A percentile compares a stretch with the other conserved stretches of the same genome.
phyloP scores from a whole-genome alignment of 768 basidiomycete genomes.

The Fomitopsis pulvina region DNA sequence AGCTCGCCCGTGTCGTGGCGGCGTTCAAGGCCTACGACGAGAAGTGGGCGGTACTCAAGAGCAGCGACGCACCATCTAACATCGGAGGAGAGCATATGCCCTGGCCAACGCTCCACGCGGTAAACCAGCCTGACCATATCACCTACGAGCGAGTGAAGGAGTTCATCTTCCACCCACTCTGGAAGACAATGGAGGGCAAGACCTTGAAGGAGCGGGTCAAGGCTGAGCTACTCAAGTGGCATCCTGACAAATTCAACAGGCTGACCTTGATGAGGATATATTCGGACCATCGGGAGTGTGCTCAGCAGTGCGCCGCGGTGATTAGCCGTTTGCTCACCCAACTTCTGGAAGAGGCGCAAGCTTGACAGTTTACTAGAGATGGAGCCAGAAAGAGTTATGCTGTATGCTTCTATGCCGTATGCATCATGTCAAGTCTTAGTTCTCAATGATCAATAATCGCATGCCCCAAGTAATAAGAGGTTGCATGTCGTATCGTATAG shows the following conservation, averaged over 20 bases:
- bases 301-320: neutral
- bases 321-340: neutral
- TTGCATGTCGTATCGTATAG: neutral
- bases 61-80: slow-evolving; percentile 19
- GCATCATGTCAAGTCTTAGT: neutral
- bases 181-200: slow-evolving; percentile 25
- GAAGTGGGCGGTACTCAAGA: slow-evolving; percentile 11
- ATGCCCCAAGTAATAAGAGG: neutral
- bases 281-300: neutral
- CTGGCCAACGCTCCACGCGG: slow-evolving; percentile 33
- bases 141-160: slow-evolving; percentile 25
- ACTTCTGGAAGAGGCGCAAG: neutral
- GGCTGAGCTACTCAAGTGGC: slow-evolving; percentile 44
- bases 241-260: slow-evolving; percentile 48
- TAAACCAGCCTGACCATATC: slow-evolving; percentile 25
- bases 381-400: no score
- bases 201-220: slow-evolving; percentile 30
- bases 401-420: neutral
- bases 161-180: slow-evolving; percentile 36
- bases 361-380: neutral
- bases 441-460: no score
- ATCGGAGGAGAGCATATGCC: slow-evolving; percentile 24
- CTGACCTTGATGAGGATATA: neutral
- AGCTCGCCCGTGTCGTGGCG: neutral
- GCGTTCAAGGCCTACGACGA: slow-evolving; percentile 5